Evolutionary conservation across 2,329 filamentous ascomycete genomes (phyloP).

Genomic region (Colletotrichum sp.): DNA sequence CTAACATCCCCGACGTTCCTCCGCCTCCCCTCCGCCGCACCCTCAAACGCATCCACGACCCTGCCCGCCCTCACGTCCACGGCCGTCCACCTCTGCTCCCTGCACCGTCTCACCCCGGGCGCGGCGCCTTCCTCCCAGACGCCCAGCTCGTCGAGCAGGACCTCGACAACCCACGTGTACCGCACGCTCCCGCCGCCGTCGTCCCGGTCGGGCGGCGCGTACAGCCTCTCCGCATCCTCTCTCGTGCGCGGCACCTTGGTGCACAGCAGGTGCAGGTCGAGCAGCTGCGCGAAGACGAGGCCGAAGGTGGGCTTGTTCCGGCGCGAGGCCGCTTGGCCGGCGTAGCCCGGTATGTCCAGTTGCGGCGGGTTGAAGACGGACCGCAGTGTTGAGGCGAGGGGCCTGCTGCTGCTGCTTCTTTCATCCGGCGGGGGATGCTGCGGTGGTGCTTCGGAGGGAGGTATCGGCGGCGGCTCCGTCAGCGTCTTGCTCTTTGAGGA

Average conservation of each 20-base stretch:
- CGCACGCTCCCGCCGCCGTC: slow-evolving; percentile 14
- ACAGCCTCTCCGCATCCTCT: slow-evolving; percentile 42
- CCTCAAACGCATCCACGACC: slow-evolving; percentile 43
- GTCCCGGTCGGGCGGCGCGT: slow-evolving; percentile 13
- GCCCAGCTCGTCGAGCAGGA: slow-evolving; percentile 55
- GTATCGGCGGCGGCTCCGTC: neutral
- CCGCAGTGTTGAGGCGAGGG: slow-evolving; percentile 49
- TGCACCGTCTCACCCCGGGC: slow-evolving; percentile 30
- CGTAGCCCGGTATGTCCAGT: slow-evolving; percentile 22
- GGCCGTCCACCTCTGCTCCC: slow-evolving; percentile 60
- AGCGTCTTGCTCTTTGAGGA: slow-evolving; percentile 12
- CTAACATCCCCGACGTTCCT: slow-evolving; percentile 24
- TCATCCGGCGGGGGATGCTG: neutral
- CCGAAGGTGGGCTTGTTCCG: slow-evolving; percentile 57
- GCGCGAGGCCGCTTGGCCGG: slow-evolving; percentile 23
- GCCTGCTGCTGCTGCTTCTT: neutral
- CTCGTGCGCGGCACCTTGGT: slow-evolving; percentile 44
- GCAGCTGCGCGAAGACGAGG: slow-evolving; percentile 56
- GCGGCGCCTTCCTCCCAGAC: slow-evolving; percentile 38
- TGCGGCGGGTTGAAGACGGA: slow-evolving; percentile 51
- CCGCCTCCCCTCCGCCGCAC: slow-evolving; percentile 8
- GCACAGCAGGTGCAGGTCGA: slow-evolving; percentile 59
- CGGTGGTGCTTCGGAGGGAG: neutral
- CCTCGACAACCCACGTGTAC: slow-evolving; percentile 52
- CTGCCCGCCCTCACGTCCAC: slow-evolving; percentile 45